These are phyloP conservation scores for Allium sativum DNA, from an alignment of 106 monocot genomes.

Conservation along the genomic window DNA sequence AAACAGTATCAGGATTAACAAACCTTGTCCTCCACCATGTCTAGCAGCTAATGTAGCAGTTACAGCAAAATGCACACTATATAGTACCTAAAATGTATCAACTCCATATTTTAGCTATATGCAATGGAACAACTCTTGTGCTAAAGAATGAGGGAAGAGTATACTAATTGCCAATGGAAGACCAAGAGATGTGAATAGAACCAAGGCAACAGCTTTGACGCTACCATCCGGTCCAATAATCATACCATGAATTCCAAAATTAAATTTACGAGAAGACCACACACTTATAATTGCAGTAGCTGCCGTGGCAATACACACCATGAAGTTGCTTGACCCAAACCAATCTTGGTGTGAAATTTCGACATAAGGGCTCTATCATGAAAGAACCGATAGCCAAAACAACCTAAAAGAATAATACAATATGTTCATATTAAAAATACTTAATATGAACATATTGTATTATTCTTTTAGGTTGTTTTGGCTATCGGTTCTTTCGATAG, in stretches of 20 bases:
- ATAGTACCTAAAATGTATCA: constrained; percentile 48
- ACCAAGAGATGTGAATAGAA: constrained; percentile 60
- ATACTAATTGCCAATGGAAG: constrained; percentile 68
- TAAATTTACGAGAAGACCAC: constrained; percentile 28
- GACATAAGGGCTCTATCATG: constrained; percentile 72
- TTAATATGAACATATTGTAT: no score
- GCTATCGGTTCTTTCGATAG: constrained; percentile 58
- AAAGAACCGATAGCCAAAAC: constrained; percentile 65
- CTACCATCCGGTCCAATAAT: constrained; percentile 13
- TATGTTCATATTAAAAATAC: no score
- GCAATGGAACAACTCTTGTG: no score
- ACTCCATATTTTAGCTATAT: not conserved
- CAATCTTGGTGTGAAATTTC: constrained; percentile 30
- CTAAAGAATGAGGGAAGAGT: not conserved
- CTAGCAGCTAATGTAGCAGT: constrained; percentile 55
- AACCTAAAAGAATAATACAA: constrained; percentile 26
- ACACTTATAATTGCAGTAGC: constrained; percentile 43
- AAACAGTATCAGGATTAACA: not conserved
- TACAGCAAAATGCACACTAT: constrained; percentile 79
- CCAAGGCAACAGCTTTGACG: constrained; percentile 30
- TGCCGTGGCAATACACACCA: constrained; percentile 46
- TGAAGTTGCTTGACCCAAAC: constrained; percentile 85
- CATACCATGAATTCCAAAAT: constrained; percentile 6
- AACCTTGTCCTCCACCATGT: constrained; percentile 88
- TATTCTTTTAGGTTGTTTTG: constrained; percentile 50